Percentiles rank a stretch among this genome's conserved stretches.
phyloP scores from a whole-genome alignment of 179 eudicot species.

The Corrigiola litoralis region DNA sequence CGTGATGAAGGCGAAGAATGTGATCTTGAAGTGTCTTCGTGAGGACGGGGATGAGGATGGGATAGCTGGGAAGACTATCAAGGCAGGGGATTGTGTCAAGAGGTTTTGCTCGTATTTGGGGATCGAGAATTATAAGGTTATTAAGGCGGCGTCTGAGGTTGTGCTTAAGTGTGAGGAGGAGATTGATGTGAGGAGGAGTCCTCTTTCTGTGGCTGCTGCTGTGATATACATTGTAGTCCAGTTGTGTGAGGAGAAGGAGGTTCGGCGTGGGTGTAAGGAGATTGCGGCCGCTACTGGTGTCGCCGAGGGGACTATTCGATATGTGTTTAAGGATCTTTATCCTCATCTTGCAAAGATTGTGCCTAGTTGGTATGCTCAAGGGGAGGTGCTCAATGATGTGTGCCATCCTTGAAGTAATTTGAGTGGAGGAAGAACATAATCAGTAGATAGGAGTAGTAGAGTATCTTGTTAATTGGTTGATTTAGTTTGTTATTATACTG shows the following conservation, averaged over 20 bases:
- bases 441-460: too few relatives aligned
- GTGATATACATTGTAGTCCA: conserved; percentile 62
- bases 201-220: conserved; percentile 79
- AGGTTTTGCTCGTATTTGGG: conserved; percentile 46
- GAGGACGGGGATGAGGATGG: background rate
- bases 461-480: too few relatives aligned
- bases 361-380: conserved; percentile 62
- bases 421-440: too few relatives aligned
- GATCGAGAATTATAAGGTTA: conserved; percentile 21
- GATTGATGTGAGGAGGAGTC: conserved; percentile 66
- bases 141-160: conserved; percentile 42
- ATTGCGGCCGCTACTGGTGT: conserved; percentile 61
- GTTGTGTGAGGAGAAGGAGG: conserved; percentile 45
- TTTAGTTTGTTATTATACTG: too few relatives aligned
- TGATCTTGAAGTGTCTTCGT: conserved; percentile 39
- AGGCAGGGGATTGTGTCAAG: conserved; percentile 15
- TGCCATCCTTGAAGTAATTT: conserved; percentile 26
- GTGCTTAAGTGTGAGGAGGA: conserved; percentile 30
- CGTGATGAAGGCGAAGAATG: conserved; percentile 44
- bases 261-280: conserved; percentile 26
- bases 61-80: conserved; percentile 16
- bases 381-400: conserved; percentile 43
- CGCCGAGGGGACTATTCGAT: conserved; percentile 66
- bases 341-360: conserved; percentile 54
- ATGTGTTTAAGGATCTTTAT: conserved; percentile 54